Evolutionary conservation across 805 yeast genomes (phyloP).

Genomic region (Cyberlindnera suaveolens): DNA sequence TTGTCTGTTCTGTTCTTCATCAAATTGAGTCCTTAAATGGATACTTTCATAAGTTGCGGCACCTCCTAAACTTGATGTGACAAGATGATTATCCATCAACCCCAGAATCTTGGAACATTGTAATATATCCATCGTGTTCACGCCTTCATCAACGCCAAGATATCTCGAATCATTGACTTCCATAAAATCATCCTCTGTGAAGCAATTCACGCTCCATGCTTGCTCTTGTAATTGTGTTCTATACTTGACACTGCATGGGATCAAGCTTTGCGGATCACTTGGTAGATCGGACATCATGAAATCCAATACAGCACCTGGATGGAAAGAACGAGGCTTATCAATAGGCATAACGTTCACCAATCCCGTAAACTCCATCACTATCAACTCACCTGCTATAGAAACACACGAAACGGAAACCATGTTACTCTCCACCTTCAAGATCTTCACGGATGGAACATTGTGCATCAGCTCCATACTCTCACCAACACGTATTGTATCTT

Average conservation of each 20-base stretch:
- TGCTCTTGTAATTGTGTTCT: slow-evolving; percentile 37
- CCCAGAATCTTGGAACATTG: slow-evolving; percentile 38
- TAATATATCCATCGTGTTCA: slow-evolving; percentile 28
- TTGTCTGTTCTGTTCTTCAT: background rate
- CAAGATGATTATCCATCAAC: slow-evolving; percentile 32
- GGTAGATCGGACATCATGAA: background rate
- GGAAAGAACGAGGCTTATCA: background rate
- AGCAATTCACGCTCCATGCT: slow-evolving; percentile 47
- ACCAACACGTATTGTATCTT: slow-evolving; percentile 18
- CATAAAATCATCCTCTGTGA: slow-evolving; percentile 37
- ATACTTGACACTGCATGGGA: slow-evolving; percentile 23
- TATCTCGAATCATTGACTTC: slow-evolving; percentile 42
- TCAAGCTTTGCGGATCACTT: background rate
- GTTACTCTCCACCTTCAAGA: slow-evolving; percentile 24
- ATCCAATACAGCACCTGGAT: background rate
- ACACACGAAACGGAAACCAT: slow-evolving; percentile 31
- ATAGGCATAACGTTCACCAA: background rate
- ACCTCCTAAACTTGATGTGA: slow-evolving; percentile 34
- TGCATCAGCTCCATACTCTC: slow-evolving; percentile 40
- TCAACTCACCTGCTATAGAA: slow-evolving; percentile 38
- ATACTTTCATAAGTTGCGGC: slow-evolving; percentile 28
- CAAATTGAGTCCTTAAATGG: slow-evolving; percentile 19
- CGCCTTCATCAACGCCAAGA: slow-evolving; percentile 34
- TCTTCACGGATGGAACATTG: slow-evolving; percentile 50
- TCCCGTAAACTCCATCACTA: slow-evolving; percentile 9